A percentile compares a stretch with the other conserved stretches of the same genome.
These are phyloP conservation scores for Nakaseomyces bracarensis DNA, from an alignment of 1,139 yeast species.

Conservation along the genomic window DNA sequence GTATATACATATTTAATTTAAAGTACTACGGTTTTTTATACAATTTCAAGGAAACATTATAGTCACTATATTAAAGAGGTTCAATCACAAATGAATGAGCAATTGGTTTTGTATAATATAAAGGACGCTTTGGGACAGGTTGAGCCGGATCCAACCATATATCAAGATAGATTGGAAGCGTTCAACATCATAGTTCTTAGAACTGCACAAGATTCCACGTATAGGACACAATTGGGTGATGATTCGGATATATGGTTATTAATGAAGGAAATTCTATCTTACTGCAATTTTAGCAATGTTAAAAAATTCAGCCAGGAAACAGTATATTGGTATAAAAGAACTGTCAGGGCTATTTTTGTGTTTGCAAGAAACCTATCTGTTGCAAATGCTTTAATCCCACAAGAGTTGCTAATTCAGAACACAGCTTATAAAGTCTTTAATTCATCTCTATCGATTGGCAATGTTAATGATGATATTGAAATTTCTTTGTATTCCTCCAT, in stretches of 20 bases:
- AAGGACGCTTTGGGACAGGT: not conserved
- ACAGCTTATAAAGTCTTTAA: constrained; percentile 11
- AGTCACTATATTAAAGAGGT: too few relatives aligned
- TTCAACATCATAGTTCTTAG: constrained; percentile 22
- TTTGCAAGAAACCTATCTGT: constrained; percentile 34
- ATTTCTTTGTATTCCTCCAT: constrained; percentile 1
- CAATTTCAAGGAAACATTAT: too few relatives aligned
- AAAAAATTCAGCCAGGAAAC: constrained; percentile 11
- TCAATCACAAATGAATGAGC: too few relatives aligned
- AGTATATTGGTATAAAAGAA: constrained; percentile 14
- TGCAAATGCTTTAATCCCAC: constrained; percentile 26
- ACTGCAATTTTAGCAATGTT: constrained; percentile 7
- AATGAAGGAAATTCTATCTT: constrained; percentile 11
- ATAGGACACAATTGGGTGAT: constrained; percentile 18
- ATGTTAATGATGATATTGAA: constrained; percentile 17
- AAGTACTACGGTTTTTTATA: too few relatives aligned
- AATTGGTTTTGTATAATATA: not conserved
- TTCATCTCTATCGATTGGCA: constrained; percentile 17
- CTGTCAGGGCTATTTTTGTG: constrained; percentile 33
- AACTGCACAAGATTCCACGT: constrained; percentile 22
- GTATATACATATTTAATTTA: too few relatives aligned
- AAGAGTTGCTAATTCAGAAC: constrained; percentile 16
- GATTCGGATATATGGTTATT: constrained; percentile 19
- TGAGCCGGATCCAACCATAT: constrained; percentile 7
- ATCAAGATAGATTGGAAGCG: constrained; percentile 10